Conservation (phyloP, 2,329 filamentous ascomycete species). For the Chaetomium olivaceum region DNA sequence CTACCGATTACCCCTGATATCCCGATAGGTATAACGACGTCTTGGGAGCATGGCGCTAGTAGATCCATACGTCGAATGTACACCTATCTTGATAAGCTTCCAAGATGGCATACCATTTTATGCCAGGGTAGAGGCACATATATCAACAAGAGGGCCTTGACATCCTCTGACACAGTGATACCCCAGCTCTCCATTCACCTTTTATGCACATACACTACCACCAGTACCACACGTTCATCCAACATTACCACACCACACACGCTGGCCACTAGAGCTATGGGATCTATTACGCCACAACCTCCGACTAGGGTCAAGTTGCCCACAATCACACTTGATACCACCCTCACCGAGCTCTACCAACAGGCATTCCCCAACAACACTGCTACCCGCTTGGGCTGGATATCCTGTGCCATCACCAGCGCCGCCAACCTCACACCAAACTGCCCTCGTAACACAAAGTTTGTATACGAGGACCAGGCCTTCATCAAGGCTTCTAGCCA, state of each 20-base stretch:
- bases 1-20: background rate
- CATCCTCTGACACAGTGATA: background rate
- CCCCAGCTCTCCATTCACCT: background rate
- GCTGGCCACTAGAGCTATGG: slow-evolving; percentile 17
- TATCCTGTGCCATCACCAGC: slow-evolving; percentile 37
- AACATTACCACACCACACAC: background rate
- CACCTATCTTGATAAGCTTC: background rate
- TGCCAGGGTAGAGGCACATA: background rate
- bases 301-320: slow-evolving; percentile 31
- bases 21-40: background rate
- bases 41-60: background rate
- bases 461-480: slow-evolving; percentile 41
- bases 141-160: background rate
- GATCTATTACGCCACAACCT: slow-evolving; percentile 9
- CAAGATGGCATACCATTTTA: too few species aligned
- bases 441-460: slow-evolving; percentile 41
- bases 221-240: background rate
- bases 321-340: slow-evolving; percentile 39
- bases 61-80: background rate
- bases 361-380: slow-evolving; percentile 31
- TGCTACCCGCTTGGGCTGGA: slow-evolving; percentile 36
- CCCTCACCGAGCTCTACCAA: slow-evolving; percentile 40
- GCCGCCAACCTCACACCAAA: slow-evolving; percentile 32
- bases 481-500: slow-evolving; percentile 34
- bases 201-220: too few species aligned